Evolutionary conservation across 768 basidiomycete genomes (phyloP), one percentile per base, ranked within the genome.

Genomic region (Mycena floridula): DNA sequence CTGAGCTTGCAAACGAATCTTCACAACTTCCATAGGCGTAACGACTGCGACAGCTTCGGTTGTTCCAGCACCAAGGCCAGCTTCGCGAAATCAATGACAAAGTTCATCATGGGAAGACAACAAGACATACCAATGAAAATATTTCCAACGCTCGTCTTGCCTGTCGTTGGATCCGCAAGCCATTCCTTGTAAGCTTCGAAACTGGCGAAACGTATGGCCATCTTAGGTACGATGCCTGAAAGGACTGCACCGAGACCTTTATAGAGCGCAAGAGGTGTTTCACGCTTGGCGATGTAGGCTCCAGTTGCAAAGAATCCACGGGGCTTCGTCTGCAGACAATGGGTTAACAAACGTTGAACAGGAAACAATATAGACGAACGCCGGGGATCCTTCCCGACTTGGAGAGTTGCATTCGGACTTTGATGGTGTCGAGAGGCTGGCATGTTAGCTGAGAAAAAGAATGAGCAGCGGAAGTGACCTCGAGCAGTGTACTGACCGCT

Each of bases 401-500:
- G 47, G 89, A 89, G 45, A 99, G 82, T 69, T 99, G 96, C 96
- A 99, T 99, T n/a, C 96, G 90, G 54, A 97, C 95, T 70, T 98
- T 98, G 74, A 98, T 98, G 21, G 96, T 98, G 62, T 99, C 96
- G 36, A 98, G 81, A 9, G 93, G 93, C 60, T 95, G 93, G 63
- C 93, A 95, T 57, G 63, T 74, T 48, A 89, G 60, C 87, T 90
- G 37, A 49, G 27, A 44, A 52, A 8, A 13, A 25, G 2, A 5
- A 7, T 1, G 35, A 30, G 30, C 30, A 25, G 32, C 26, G 35
- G 21, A 36, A 40, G 18, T 18, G 43, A 44, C 20, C 18, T 26
- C 20, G 20, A 40, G 18, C 16, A 21, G 26, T 16, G 27, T 43
- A 65, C 85, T 54, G 47, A 91, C 83, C 44, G 95, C 94, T 68